These are phyloP conservation scores for Linum tenue DNA, from an alignment of 345 rosid species.

Conservation along the genomic window DNA sequence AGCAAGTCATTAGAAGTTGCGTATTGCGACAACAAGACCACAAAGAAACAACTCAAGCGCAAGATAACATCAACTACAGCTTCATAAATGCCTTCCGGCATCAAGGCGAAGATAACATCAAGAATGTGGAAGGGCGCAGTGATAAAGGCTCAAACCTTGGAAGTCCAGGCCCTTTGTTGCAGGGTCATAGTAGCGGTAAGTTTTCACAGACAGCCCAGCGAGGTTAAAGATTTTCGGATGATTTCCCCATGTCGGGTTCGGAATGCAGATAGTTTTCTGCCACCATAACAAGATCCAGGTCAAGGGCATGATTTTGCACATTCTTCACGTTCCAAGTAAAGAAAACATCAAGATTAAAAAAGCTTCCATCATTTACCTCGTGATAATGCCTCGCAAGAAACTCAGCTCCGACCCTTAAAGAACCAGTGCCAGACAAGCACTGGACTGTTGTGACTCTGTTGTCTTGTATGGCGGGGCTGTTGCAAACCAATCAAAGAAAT, in stretches of 20 bases:
- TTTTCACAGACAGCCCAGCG: conserved; percentile 28
- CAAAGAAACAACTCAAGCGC: not conserved
- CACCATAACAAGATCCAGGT: conserved; percentile 4
- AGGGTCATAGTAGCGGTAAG: conserved; percentile 42
- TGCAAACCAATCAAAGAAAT: conserved; percentile 6
- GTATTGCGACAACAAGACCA: not conserved
- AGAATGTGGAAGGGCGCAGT: not conserved
- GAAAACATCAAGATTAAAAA: not conserved
- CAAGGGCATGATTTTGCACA: not conserved
- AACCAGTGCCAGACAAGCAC: conserved; percentile 30
- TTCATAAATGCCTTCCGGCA: not conserved
- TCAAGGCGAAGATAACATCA: not conserved
- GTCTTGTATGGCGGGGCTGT: conserved; percentile 27
- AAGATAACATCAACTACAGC: not conserved
- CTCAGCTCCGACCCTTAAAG: conserved; percentile 33
- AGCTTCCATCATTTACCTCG: conserved; percentile 10
- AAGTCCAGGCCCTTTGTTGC: conserved; percentile 32
- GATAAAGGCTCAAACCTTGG: conserved; percentile 27
- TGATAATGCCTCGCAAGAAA: conserved; percentile 31
- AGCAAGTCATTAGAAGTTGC: not conserved
- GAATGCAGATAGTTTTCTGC: conserved; percentile 32
- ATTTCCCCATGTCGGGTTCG: conserved; percentile 31
- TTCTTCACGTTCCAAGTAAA: conserved; percentile 5
- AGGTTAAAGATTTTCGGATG: conserved; percentile 36
- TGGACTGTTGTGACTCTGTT: conserved; percentile 35